Evolutionary conservation across 495 filamentous ascomycete species (phyloP).

Genomic region (Trichoderma reesei): DNA sequence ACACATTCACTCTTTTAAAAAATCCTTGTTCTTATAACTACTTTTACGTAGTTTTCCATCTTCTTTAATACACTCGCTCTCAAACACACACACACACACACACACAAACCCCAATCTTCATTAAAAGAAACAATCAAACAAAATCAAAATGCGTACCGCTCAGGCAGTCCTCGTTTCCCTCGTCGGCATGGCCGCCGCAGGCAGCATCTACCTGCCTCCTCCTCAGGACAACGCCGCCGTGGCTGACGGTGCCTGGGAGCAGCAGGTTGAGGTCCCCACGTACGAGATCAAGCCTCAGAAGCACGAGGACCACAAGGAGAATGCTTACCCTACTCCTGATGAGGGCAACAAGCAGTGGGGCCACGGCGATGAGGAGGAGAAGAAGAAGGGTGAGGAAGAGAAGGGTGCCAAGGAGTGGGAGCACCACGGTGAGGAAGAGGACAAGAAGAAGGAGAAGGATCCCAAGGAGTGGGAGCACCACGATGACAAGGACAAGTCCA

Average conservation of each 20-base stretch:
- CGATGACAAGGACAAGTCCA: neutral
- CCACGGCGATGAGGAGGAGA: too few relatives aligned
- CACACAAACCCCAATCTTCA: neutral
- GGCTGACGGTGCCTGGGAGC: neutral
- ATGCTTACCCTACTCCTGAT: too few relatives aligned
- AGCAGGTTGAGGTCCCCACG: neutral
- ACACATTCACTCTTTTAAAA: neutral
- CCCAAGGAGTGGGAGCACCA: neutral
- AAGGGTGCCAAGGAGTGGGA: neutral
- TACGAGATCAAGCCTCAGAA: neutral
- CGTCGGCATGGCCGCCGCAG: slow-evolving; percentile 4
- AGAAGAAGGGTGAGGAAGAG: too few relatives aligned
- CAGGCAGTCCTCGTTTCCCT: neutral
- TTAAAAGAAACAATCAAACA: neutral
- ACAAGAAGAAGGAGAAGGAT: neutral
- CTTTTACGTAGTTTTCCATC: neutral
- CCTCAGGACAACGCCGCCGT: neutral
- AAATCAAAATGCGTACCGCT: neutral
- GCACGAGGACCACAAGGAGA: too few relatives aligned
- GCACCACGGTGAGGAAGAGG: neutral
- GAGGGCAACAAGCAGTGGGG: too few relatives aligned
- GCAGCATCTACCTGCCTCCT: neutral
- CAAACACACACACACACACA: neutral
- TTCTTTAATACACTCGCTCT: neutral
- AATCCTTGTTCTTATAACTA: neutral